Base-by-base conservation (phyloP, 805 yeast genomes). In the Saccharomycopsis guyanensis region DNA sequence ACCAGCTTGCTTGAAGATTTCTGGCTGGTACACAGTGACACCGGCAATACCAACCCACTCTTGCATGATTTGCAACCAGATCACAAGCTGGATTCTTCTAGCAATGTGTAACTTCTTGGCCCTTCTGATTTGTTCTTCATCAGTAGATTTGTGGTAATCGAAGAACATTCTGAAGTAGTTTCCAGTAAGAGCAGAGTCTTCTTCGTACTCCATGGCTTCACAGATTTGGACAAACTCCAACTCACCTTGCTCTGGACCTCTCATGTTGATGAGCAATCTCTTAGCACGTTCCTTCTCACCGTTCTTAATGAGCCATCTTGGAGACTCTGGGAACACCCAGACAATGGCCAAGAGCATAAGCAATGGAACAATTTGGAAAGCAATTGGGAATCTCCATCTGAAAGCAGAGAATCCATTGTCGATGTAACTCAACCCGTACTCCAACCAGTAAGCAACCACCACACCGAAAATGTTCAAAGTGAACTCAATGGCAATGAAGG, bases 331-430 rank as follows among this genome's bases (percentile, higher is more conserved):
- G 53, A 70, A 54, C 19, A 68, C 66, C 33, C 65, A 52, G 53
- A 73, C 63, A 24, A 69, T 59, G 10, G 63, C 47, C 12, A 73
- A 52, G 38, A 74, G 63, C 27, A 65, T 43, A 42, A 63, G 43
- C 49, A 80, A 77, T 56, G 81, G 79, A 29, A 80, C 52, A 45
- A 77, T 68, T 66, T 84, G 94, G 57, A 82, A 65, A 2, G 86
- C 82, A 49, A 84, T 75, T 7, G 93, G 91, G 61, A 84, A 72
- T 67, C 93, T 75, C 88, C 89, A 84, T 18, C 78, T 68, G 29
- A 76, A 75, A 24, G 71, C 35, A 18, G 25, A 23, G 23, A 40
- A 66, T 12, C 37, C 37, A 49, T 68, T 55, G 23, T 55, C 53
- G 38, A 69, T 71, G 58, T 76, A 82, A 4, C 82, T 79, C 27